Percentiles rank a stretch among this genome's conserved stretches.
phyloP scores from a whole-genome alignment of 495 filamentous ascomycete genomes.

The Aspergillus hancockii region DNA sequence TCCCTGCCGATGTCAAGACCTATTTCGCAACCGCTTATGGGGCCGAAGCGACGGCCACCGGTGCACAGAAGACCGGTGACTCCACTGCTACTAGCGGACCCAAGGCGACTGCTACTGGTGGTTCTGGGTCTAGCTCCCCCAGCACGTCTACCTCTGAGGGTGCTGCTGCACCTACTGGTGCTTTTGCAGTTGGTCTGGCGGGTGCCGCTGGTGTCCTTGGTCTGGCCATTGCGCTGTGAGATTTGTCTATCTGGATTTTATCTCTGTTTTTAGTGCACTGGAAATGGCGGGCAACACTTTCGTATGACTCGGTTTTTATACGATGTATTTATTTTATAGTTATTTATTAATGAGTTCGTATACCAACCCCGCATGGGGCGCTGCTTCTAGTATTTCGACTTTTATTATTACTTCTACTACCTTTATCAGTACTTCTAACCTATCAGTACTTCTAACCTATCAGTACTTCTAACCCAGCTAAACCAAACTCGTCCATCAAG shows the following conservation, averaged over 20 bases:
- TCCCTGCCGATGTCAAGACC: conserved; percentile 21
- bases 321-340: no score
- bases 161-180: conserved; percentile 23
- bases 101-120: conserved; percentile 24
- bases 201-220: conserved; percentile 28
- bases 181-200: conserved; percentile 22
- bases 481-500: no score
- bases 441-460: no score
- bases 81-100: conserved; percentile 15
- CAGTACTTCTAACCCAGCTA: no score
- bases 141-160: conserved; percentile 19
- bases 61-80: conserved; percentile 5
- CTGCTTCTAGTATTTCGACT: no score
- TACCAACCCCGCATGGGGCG: no score
- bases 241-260: not conserved
- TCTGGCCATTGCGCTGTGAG: conserved; percentile 27
- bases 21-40: conserved; percentile 15
- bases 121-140: not conserved
- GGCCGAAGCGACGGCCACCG: conserved; percentile 11
- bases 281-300: no score
- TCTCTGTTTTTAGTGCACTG: no score
- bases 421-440: no score
- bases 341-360: no score
- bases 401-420: no score
- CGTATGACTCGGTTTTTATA: no score